Evolutionary conservation across 2,329 filamentous ascomycete species (phyloP).

Genomic region (Acrodontium crateriforme): DNA sequence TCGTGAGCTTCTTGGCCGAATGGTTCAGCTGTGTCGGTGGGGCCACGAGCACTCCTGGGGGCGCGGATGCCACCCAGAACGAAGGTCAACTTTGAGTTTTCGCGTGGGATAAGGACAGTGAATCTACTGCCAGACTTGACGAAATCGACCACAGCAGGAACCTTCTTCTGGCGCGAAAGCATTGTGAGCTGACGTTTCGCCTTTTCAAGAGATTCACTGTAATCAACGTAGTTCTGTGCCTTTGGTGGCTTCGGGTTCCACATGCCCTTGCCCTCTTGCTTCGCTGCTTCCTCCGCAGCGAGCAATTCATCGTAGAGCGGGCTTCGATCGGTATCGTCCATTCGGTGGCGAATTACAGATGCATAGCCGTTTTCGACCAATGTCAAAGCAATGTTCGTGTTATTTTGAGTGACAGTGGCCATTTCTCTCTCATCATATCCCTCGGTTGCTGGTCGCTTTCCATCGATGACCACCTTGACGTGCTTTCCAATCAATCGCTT

Average conservation of each 20-base stretch:
- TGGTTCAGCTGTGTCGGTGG: constrained; percentile 72
- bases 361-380: constrained; percentile 89
- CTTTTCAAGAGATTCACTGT: constrained; percentile 85
- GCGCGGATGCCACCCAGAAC: constrained; percentile 87
- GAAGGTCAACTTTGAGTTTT: constrained; percentile 88
- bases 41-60: constrained; percentile 69
- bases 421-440: constrained; percentile 93
- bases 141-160: constrained; percentile 89
- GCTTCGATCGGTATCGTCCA: constrained; percentile 86
- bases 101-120: constrained; percentile 78
- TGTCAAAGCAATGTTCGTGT: constrained; percentile 71
- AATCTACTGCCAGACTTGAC: constrained; percentile 96
- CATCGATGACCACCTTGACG: constrained; percentile 77
- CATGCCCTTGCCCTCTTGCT: constrained; percentile 82
- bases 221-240: constrained; percentile 69
- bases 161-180: constrained; percentile 78
- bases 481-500: constrained; percentile 95
- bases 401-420: constrained; percentile 68
- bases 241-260: constrained; percentile 85
- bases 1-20: constrained; percentile 93
- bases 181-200: constrained; percentile 86
- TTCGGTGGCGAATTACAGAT: constrained; percentile 85
- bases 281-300: constrained; percentile 65
- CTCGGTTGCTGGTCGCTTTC: constrained; percentile 75
- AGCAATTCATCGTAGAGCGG: constrained; percentile 86